These are phyloP conservation scores for Eragrostis curvula DNA, from an alignment of 176 grass and related monocot species.

Conservation along the genomic window DNA sequence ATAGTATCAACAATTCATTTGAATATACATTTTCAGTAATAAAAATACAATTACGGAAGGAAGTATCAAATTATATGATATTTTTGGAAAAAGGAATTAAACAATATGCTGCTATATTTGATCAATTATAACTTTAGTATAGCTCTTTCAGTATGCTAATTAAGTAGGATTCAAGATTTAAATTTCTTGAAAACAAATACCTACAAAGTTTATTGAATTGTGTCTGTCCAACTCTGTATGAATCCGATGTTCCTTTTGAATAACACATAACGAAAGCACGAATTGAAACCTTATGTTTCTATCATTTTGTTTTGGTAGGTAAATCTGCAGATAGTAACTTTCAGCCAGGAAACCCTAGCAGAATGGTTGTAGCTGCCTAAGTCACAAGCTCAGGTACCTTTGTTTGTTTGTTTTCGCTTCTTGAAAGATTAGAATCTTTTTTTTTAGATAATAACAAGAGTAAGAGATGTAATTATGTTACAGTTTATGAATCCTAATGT, in stretches of 20 bases:
- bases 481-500: background rate
- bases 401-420: background rate
- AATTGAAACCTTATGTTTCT: slow-evolving; percentile 4
- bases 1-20: background rate
- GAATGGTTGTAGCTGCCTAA: slow-evolving; percentile 49
- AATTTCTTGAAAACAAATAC: background rate
- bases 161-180: background rate
- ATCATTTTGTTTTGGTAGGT: slow-evolving; percentile 39
- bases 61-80: background rate
- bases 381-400: background rate
- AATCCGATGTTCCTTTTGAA: background rate
- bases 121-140: background rate
- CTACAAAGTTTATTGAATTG: background rate
- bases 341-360: slow-evolving; percentile 20
- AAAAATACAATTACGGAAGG: background rate
- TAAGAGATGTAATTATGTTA: background rate
- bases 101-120: background rate
- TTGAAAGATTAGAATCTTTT: background rate
- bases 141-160: background rate
- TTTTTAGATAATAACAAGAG: no score
- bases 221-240: background rate
- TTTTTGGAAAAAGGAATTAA: background rate
- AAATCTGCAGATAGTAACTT: slow-evolving; percentile 43
- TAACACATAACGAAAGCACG: no score
- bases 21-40: background rate